Evolutionary conservation across 2,329 filamentous ascomycete species (phyloP), one percentile per base, ranked within the genome.

Genomic region (Hirsutella minnesotensis): DNA sequence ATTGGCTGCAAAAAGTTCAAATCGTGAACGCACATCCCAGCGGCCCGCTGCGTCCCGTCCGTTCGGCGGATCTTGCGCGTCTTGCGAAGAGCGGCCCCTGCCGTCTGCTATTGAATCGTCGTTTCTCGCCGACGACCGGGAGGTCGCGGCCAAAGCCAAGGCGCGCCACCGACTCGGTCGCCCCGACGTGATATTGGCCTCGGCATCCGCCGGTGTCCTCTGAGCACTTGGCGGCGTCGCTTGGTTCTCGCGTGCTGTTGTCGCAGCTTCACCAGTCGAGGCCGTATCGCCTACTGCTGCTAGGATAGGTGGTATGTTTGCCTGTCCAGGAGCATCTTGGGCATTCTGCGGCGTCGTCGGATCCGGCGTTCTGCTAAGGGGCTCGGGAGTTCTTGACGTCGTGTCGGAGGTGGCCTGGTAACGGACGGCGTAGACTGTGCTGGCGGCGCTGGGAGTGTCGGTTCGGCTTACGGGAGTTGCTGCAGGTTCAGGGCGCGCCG

Each of bases 401-500:
- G 66, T 65, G 44, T 77, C 77, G 2, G 73, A 72, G 7, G 73
- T 64, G 10, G 73, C 67, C 43, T 79, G 75, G 49, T 81, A 81
- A 41, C 76, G 67, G 30, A 81, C 68, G 7, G 75, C 74, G 48
- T 82, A 82, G 3, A 77, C 71, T 1, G 77, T 81, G 55, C 77
- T 81, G 37, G 75, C 76, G 1, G 75, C 77, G 51, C 77, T 81
- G 16, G 74, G 69, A 2, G 77, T 80, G 46, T 81, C 77, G 16
- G 76, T 75, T 47, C 77, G 67, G 52, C 76, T 81, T 36, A 78
- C 57, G 0, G 77, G 76, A 0, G 76, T 79, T 3, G 67, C 66
- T 27, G 69, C 68, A 30, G 72, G 68, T 5, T 68, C 61, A 34
- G 76, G 75, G n/a, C 75, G 62, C 47, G 73, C 57, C 45, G 77